A percentile compares a stretch with the other conserved stretches of the same genome.
Conservation (phyloP, 176 grass and related monocot genomes). For the Zoysia japonica region DNA sequence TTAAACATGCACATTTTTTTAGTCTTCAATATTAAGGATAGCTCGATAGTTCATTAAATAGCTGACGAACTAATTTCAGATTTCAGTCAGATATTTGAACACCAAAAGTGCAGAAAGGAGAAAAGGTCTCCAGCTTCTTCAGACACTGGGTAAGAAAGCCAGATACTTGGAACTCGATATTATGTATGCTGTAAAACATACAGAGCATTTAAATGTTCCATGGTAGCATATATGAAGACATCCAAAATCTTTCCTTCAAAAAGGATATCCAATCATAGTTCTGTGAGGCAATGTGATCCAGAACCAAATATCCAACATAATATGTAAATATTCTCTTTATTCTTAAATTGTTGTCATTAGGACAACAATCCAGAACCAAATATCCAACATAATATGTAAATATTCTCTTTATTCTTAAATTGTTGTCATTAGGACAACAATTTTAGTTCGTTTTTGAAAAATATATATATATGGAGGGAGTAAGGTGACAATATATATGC, state of each 20-base stretch:
- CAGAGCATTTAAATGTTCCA: too few species aligned
- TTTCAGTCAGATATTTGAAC: slow-evolving; percentile 25
- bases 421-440: too few species aligned
- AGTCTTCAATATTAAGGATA: slow-evolving; percentile 27
- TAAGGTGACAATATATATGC: not conserved
- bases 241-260: not conserved
- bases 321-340: not conserved
- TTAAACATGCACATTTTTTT: slow-evolving; percentile 13
- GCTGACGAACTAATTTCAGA: slow-evolving; percentile 11
- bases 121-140: not conserved
- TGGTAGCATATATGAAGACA: not conserved
- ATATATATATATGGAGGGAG: too few species aligned
- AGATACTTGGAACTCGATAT: slow-evolving; percentile 11
- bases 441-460: not conserved
- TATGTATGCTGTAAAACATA: slow-evolving; percentile 2
- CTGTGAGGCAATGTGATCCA: not conserved
- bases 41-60: not conserved
- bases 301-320: not conserved
- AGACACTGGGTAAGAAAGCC: not conserved
- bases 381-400: not conserved
- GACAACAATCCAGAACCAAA: not conserved
- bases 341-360: too few species aligned
- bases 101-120: slow-evolving; percentile 12
- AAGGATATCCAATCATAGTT: slow-evolving; percentile 1
- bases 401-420: too few species aligned